Base-by-base conservation (phyloP, 116 monocot genomes). In the Papilionanthe hybrid region DNA sequence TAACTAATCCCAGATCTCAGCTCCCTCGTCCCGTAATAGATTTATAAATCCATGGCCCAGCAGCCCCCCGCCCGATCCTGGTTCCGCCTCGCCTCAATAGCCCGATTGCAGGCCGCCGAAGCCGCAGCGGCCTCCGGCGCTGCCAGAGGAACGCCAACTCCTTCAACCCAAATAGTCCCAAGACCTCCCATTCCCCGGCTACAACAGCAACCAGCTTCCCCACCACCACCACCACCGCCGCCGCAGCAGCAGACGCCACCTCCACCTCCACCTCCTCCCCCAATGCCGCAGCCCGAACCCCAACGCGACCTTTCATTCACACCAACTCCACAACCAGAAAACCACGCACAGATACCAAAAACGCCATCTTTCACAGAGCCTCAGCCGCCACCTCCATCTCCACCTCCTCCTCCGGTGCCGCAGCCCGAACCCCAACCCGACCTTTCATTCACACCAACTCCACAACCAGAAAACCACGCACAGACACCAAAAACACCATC, bases 41-140 rank as follows among this genome's bases (percentile, higher is more conserved):
- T 58, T 56, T 42, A 15, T 23, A 79, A 27, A 28, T 19, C 29
- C 41, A 85, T 88, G 88, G 80, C 82, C 72, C 80, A 78, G 75
- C 87, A 83, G 10, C 56, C 85, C 18, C 29, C 48, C n/a, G 32
- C 75, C 20, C 41, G 78, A 55, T 79, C 76, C 9, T 82, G 82
- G 85, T 85, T 79, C 67, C 85, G 82, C 9, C 57, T 79, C 13
- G 81, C 84, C 56, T 81, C 87, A 22, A 27, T 81, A 18, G 84
- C 78, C 58, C 84, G 84, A 47, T 5, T 22, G 72, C 68, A 81
- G 27, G 71, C 43, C 6, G 82, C 45, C 6, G 47, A 74, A 1
- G 44, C 76, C 4, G 45, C 12, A 17, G 75, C 83, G 13, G 18
- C 12, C 79, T n/a, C 79, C 53, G 43, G 19, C 80, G 7, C 37